A percentile compares a stretch with the other conserved stretches of the same genome.
These are phyloP conservation scores for Camelina hispida DNA, from an alignment of 345 rosid genomes.

Conservation along the genomic window DNA sequence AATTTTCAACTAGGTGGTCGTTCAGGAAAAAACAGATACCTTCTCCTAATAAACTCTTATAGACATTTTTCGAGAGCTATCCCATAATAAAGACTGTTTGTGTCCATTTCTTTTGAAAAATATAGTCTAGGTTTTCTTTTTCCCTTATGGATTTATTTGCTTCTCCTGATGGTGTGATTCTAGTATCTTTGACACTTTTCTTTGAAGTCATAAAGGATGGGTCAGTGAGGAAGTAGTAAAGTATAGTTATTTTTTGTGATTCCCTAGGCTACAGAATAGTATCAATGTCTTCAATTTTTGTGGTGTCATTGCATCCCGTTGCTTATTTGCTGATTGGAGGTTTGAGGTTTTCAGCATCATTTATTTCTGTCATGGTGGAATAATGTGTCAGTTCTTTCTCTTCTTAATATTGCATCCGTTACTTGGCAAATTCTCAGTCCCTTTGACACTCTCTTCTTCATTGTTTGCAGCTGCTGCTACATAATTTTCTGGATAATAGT, in stretches of 20 bases:
- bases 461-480: slow-evolving; percentile 36
- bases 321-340: background rate
- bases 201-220: background rate
- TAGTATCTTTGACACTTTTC: background rate
- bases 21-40: slow-evolving; percentile 4
- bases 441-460: slow-evolving; percentile 3
- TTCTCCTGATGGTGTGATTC: background rate
- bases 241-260: background rate
- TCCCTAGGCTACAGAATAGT: background rate
- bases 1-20: background rate
- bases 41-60: background rate
- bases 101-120: slow-evolving; percentile 7
- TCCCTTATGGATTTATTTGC: background rate
- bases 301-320: background rate
- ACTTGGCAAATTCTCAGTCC: background rate
- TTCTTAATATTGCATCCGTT: background rate
- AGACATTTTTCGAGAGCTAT: background rate
- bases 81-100: background rate
- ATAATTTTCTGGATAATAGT: slow-evolving; percentile 11
- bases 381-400: background rate
- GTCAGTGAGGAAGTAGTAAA: background rate
- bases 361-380: background rate
- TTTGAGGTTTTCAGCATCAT: slow-evolving; percentile 13
- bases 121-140: slow-evolving; percentile 8
- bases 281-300: background rate